A percentile compares a stretch with the other conserved stretches of the same genome.
Conservation (phyloP, 2,329 filamentous ascomycete genomes). For the Sphaerulina vaccinii region DNA sequence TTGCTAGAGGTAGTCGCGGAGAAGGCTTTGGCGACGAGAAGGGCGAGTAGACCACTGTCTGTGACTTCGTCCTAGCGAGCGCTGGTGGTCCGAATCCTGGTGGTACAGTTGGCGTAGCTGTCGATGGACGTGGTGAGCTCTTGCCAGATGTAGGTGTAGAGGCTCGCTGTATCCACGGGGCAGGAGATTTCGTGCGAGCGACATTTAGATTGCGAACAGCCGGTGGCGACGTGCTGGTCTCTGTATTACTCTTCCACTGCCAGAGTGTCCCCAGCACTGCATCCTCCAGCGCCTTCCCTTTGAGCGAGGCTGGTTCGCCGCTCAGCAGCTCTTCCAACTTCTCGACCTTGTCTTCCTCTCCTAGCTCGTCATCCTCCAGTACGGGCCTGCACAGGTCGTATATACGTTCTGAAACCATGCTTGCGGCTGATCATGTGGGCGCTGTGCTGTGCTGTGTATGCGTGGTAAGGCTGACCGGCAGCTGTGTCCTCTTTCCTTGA, state of each 20-base stretch:
- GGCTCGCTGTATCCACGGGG: slow-evolving; percentile 76
- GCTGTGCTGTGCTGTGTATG: not conserved
- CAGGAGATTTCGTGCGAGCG: slow-evolving; percentile 89
- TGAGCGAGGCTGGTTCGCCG: slow-evolving; percentile 68
- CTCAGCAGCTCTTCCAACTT: slow-evolving; percentile 83
- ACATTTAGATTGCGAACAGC: slow-evolving; percentile 74
- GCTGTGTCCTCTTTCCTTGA: slow-evolving; percentile 2
- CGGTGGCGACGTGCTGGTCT: slow-evolving; percentile 69
- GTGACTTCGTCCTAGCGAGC: slow-evolving; percentile 74
- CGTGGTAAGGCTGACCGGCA: slow-evolving; percentile 7
- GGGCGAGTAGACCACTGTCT: slow-evolving; percentile 67
- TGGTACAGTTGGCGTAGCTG: slow-evolving; percentile 78
- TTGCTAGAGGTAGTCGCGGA: slow-evolving; percentile 83
- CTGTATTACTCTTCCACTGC: slow-evolving; percentile 67
- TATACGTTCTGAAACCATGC: slow-evolving; percentile 88
- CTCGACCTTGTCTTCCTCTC: slow-evolving; percentile 83
- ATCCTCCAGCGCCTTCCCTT: slow-evolving; percentile 79
- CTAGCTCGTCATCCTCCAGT: slow-evolving; percentile 73
- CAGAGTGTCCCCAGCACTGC: slow-evolving; percentile 86
- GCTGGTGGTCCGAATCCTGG: slow-evolving; percentile 75
- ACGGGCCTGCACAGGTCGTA: slow-evolving; percentile 90
- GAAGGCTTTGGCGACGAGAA: slow-evolving; percentile 93
- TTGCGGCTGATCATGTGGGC: slow-evolving; percentile 32
- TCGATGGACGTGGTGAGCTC: slow-evolving; percentile 73
- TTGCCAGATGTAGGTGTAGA: slow-evolving; percentile 76